Evolutionary conservation across 306 rosid genomes (phyloP), one percentile per base, ranked within the genome.

Genomic region (Fagus sylvatica): DNA sequence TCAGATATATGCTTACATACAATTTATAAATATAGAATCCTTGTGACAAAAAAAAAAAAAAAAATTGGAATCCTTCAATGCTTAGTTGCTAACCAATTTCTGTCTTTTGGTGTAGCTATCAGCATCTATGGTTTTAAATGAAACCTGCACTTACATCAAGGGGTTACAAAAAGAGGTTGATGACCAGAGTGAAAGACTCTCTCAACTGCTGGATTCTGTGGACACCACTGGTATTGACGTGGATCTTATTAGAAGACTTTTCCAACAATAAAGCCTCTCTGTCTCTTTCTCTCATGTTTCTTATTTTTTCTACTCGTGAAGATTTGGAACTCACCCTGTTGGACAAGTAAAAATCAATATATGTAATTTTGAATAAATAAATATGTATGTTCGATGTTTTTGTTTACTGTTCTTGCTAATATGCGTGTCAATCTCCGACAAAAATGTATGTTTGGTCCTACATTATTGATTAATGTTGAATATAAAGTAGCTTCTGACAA

Each of bases 101-200:
- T 72, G 56, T 72, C 73, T 39, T 49, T 40, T 73, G 73, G 17
- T 42, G 72, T 32, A 86, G 90, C 79, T 49, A 60, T 34, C 84
- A 8, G 57, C 85, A 6, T 41, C 76, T 17, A 61, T 28, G 15
- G 53, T 84, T 36, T 75, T 87, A 82, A 72, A 81, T 48, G 90
- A 87, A 74, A 73, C 84, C 5, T 87, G 88, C 76, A 71, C 57
- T 32, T 84, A 84, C 83, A 81, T 87, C 53, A 84, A 69, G 82
- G 78, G 79, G 56, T 78, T 87, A 72, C 77, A 75, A 39, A 78
- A 64, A 49, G 90, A 87, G 61, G 82, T 76, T 12, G 84, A 79
- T 17, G 80, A 71, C 69, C 84, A 84, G 48, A 84, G 88, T 72
- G 80, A 78, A 46, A 75, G 82, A 72, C 66, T 87, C 12, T 75